Evolutionary conservation across 129 eudicot species (phyloP).

Genomic region (Flaveria robusta): DNA sequence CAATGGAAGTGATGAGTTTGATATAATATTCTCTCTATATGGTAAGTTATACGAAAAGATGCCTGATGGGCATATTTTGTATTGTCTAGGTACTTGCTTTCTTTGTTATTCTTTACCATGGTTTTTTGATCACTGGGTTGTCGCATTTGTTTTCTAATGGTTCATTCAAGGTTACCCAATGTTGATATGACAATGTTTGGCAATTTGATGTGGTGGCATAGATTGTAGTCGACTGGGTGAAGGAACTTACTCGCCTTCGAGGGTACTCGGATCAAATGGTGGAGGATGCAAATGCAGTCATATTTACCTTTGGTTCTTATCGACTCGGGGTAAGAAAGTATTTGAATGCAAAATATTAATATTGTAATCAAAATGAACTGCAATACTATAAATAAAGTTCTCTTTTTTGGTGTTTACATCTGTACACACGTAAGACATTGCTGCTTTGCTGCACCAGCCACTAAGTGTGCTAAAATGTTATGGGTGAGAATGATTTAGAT

Average conservation of each 20-base stretch:
- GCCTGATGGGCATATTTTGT: conserved; percentile 7
- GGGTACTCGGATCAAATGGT: conserved; percentile 86
- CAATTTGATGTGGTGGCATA: conserved; percentile 27
- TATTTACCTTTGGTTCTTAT: conserved; percentile 82
- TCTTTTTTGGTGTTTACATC: not conserved
- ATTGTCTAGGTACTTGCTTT: not conserved
- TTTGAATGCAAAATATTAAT: not conserved
- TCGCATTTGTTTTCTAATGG: not conserved
- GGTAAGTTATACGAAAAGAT: not conserved
- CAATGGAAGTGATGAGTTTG: conserved; percentile 12
- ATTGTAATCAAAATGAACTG: not conserved
- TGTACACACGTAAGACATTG: not conserved
- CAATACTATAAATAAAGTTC: not conserved
- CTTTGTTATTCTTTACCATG: not conserved
- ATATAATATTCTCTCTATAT: not conserved
- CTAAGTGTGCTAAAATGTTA: not conserved
- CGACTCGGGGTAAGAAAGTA: conserved; percentile 63
- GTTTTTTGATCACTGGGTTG: not conserved
- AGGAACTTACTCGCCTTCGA: conserved; percentile 69
- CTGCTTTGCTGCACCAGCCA: not conserved
- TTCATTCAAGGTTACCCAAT: not conserved
- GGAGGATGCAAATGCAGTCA: conserved; percentile 81
- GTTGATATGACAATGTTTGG: conserved; percentile 25
- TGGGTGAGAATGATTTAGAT: not conserved
- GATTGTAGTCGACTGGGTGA: conserved; percentile 80